Base-by-base conservation (phyloP, 192 early-diverging fungal genomes). In the Coemansia sp. region DNA sequence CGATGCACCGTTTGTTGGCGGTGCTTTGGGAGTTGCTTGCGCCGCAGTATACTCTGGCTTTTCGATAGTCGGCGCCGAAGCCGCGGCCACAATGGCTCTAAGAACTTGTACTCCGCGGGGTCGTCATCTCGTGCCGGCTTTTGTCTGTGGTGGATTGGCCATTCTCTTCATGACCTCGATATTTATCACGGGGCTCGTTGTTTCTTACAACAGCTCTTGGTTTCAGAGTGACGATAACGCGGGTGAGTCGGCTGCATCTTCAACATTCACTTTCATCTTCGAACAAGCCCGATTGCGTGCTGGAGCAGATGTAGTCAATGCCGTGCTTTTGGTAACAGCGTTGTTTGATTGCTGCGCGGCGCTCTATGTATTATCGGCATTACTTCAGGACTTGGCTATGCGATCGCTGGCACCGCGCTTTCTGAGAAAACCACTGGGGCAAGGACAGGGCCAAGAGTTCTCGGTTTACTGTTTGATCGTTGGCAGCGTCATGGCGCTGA, bases 21-120 rank as follows among this genome's bases (percentile, higher is more conserved):
- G 74, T 31, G 47, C 62, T 16, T 10, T 59, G 31, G 74, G 74
- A 33, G 49, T 76, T 10, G 61, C 70, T n/a, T 62, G 63, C 5
- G 74, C 74, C 36, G 20, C 55, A 13, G 33, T 71, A 33, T 66
- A 71, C 70, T 49, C 74, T 20, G 67, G 61, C 47, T 76, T 76
- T 54, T 34, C 74, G 0, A 64, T 71, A 16, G 51, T 66, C 22
- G 74, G 68, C 13, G 41, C 68, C 3, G 74, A 76, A 42, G 57
- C 41, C 0, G 67, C 57, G 22, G 73, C 67, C 0, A 51, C 59
- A 7, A 68, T 75, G 73, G 67, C 67, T 13, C 7, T 67, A 31
- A 69, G 64, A 20, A 65, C 73, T 1, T 63, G 60, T 6, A 69
- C 57, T 33, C 57, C 66, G 24, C 18, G 64, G 7, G 68, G 51